Conservation (phyloP, 495 filamentous ascomycete genomes). For the Parathielavia appendiculata region DNA sequence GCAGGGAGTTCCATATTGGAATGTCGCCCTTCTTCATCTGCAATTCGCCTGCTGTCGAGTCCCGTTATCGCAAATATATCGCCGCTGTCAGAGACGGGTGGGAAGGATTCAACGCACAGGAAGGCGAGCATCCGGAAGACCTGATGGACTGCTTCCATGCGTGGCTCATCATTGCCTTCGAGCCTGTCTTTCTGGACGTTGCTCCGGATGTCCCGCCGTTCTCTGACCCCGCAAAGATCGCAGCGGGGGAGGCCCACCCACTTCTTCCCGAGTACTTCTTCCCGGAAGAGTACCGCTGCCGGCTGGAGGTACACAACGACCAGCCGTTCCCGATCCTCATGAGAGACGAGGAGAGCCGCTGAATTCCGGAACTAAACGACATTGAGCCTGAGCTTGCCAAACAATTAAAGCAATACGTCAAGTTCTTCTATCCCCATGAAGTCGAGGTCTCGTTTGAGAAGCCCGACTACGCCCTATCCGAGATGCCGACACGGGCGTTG, state of each 20-base stretch:
- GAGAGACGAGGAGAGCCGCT: constrained; percentile 8
- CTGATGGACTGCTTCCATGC: constrained; percentile 4
- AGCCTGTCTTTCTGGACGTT: constrained; percentile 17
- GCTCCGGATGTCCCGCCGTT: constrained; percentile 17
- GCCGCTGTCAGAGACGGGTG: constrained; percentile 8
- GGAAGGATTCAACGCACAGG: constrained; percentile 1
- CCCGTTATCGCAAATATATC: constrained; percentile 20
- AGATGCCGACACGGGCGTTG: constrained; percentile 12
- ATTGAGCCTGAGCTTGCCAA: constrained; percentile 11
- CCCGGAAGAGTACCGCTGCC: constrained; percentile 15
- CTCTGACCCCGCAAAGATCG: constrained; percentile 20
- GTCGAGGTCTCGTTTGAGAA: constrained; percentile 15
- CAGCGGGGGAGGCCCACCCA: constrained; percentile 17
- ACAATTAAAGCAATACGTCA: constrained; percentile 6
- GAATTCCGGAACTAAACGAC: background rate
- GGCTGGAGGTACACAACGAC: constrained; percentile 18
- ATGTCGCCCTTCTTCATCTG: constrained; percentile 18
- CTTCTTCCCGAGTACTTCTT: constrained; percentile 22
- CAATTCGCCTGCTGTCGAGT: constrained; percentile 13
- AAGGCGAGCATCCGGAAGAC: constrained; percentile 1
- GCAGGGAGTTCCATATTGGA: constrained; percentile 17
- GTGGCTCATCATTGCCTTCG: constrained; percentile 14
- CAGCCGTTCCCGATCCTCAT: constrained; percentile 13
- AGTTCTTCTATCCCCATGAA: constrained; percentile 13
- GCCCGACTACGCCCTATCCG: constrained; percentile 12